Evolutionary conservation across 1,284 basidiomycete genomes (phyloP).

Genomic region (Ganoderma multipileum): DNA sequence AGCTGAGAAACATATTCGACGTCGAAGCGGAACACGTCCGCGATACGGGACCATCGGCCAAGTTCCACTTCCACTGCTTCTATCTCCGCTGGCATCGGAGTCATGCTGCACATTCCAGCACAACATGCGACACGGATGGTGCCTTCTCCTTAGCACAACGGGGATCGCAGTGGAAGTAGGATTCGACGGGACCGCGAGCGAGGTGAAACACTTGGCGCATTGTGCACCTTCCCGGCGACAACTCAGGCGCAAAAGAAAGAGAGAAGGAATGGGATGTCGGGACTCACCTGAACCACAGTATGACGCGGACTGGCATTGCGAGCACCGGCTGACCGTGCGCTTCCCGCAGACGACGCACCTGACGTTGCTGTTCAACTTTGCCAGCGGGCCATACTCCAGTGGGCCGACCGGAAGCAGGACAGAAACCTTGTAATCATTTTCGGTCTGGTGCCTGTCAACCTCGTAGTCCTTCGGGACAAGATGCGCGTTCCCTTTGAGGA

Average conservation of each 20-base stretch:
- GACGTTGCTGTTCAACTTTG: constrained; percentile 42
- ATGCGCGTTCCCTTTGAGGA: background rate
- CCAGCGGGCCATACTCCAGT: constrained; percentile 45
- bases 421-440: constrained; percentile 36
- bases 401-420: constrained; percentile 49
- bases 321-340: constrained; percentile 41
- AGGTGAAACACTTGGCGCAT: no score
- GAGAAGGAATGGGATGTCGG: background rate
- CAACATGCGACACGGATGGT: background rate
- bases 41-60: background rate
- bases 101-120: background rate
- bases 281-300: constrained; percentile 46
- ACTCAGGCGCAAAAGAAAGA: background rate
- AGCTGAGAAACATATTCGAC: no score
- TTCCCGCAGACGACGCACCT: constrained; percentile 50
- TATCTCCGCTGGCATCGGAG: background rate
- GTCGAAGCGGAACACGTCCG: background rate
- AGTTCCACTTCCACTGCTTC: background rate
- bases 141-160: no score
- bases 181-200: background rate
- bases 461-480: constrained; percentile 35
- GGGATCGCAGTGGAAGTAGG: background rate
- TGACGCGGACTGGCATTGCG: constrained; percentile 44
- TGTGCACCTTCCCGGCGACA: background rate
- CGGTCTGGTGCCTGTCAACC: constrained; percentile 33